Evolutionary conservation across 1,284 basidiomycete genomes (phyloP).

Genomic region (Ganoderma lingzhi): DNA sequence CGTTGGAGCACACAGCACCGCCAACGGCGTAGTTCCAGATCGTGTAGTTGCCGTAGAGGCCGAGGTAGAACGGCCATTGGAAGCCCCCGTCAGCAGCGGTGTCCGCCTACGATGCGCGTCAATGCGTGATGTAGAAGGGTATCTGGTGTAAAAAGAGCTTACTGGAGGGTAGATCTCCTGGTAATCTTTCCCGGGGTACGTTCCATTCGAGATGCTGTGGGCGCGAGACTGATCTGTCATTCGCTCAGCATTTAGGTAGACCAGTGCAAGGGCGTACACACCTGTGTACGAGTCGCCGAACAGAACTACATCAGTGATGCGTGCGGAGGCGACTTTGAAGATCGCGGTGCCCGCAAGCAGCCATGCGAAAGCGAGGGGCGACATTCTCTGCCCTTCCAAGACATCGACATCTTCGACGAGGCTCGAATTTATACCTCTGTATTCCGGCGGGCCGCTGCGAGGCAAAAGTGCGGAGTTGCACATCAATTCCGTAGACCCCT

Average conservation of each 20-base stretch:
- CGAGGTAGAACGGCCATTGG: conserved; percentile 22
- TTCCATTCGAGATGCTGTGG: conserved; percentile 19
- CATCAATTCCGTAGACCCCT: not conserved
- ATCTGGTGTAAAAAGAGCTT: not conserved
- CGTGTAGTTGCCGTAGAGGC: conserved; percentile 16
- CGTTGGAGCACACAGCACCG: conserved; percentile 16
- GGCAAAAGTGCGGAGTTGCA: not conserved
- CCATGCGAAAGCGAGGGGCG: not conserved
- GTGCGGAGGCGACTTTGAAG: not conserved
- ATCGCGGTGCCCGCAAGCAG: not conserved
- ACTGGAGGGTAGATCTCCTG: conserved; percentile 18
- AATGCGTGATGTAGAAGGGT: not conserved
- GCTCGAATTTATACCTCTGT: not conserved
- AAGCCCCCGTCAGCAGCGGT: conserved; percentile 20
- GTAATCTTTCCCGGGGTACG: conserved; percentile 21
- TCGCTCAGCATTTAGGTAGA: not conserved
- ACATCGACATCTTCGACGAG: not conserved
- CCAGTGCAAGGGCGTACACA: not conserved
- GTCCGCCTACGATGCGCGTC: conserved; percentile 1
- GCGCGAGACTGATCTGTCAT: conserved; percentile 15
- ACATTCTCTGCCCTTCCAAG: not conserved
- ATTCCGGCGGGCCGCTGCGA: not conserved
- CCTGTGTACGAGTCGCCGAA: conserved; percentile 21
- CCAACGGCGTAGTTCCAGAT: conserved; percentile 23
- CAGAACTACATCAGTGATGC: conserved; percentile 10